Base-by-base conservation (phyloP, 1,284 basidiomycete genomes). In the Ceratobasidium sp. region DNA sequence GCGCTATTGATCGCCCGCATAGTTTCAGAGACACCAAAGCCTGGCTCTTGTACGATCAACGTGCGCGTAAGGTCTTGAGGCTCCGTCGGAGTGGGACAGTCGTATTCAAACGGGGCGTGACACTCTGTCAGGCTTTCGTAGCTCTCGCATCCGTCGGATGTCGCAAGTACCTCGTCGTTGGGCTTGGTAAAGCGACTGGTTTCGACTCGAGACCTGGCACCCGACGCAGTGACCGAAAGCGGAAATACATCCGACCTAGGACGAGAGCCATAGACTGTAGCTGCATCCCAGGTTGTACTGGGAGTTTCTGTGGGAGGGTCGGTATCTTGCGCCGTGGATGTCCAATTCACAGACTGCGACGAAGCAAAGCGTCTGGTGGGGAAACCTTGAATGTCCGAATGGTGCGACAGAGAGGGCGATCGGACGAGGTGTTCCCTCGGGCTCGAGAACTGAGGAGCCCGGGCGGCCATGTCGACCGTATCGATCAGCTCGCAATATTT, bases 21-120 rank as follows among this genome's bases (percentile, higher is more conserved):
- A 23, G 64, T 67, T 4, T 67, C 64, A 33, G 64, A 56, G n/a
- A 67, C 51, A 1, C 53, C 64, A 18, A 67, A 30, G 21, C 51
- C 64, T 12, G 42, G 21, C 4, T 51, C 64, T 7, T 54, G 48
- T n/a, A 56, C 11, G 1, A 30, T 28, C 5, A 21, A 16, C 21
- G 63, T 38, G 36, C 49, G 4, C 33, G 49, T 51, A 3, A 23
- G 18, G 21, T 59, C 30, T 12, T 59, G 33, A 1, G 38, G 40
- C 23, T 28, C 28, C 21, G 23, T 14, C 4, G 58, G 58, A 2
- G 25, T 42, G 4, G 38, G 28, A 25, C 11, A 42, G n/a, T 60
- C 38, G 6, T 25, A 44, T 8, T 60, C 58, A 12, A 60, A 44
- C 3, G 58, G 58, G 12, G 40, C 36, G 44, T 28, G 58, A 1